A percentile compares a stretch with the other conserved stretches of the same genome.
phyloP scores from a whole-genome alignment of 1,284 basidiomycete genomes.

The Puccinia hordei region DNA sequence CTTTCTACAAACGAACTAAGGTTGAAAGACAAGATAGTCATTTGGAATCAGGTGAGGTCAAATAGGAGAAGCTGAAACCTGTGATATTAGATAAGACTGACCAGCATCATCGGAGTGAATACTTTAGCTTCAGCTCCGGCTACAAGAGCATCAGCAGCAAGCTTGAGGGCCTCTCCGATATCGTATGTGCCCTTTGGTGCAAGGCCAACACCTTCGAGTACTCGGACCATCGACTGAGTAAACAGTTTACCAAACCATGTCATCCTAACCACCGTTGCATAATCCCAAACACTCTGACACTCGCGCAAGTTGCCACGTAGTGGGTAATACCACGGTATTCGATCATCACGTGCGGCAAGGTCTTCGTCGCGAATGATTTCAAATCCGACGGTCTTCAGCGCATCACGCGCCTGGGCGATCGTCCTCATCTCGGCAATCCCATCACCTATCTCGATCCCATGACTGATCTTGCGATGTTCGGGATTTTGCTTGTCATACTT shows the following conservation, averaged over 20 bases:
- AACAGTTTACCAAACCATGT: slow-evolving; percentile 82
- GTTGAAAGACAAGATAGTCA: background rate
- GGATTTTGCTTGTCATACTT: slow-evolving; percentile 83
- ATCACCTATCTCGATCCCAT: slow-evolving; percentile 74
- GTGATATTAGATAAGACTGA: background rate
- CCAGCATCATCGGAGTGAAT: slow-evolving; percentile 50
- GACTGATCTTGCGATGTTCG: slow-evolving; percentile 85
- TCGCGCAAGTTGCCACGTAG: slow-evolving; percentile 89
- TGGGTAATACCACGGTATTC: slow-evolving; percentile 89
- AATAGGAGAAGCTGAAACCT: background rate
- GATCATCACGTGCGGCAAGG: slow-evolving; percentile 71
- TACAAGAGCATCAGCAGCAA: slow-evolving; percentile 79
- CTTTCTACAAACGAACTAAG: slow-evolving; percentile 42
- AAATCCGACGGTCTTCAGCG: slow-evolving; percentile 83
- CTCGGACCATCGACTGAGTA: slow-evolving; percentile 77
- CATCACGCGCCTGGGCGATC: slow-evolving; percentile 72
- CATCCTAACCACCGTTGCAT: slow-evolving; percentile 66
- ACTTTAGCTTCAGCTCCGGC: slow-evolving; percentile 70
- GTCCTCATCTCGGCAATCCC: slow-evolving; percentile 97
- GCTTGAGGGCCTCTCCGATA: slow-evolving; percentile 84
- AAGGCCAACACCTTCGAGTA: slow-evolving; percentile 76
- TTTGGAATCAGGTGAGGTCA: background rate
- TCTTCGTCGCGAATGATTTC: slow-evolving; percentile 89
- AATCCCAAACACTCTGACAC: slow-evolving; percentile 91
- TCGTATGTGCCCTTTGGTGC: slow-evolving; percentile 90